Base-by-base conservation (phyloP, 2,329 filamentous ascomycete genomes). In the Botrytis elliptica region DNA sequence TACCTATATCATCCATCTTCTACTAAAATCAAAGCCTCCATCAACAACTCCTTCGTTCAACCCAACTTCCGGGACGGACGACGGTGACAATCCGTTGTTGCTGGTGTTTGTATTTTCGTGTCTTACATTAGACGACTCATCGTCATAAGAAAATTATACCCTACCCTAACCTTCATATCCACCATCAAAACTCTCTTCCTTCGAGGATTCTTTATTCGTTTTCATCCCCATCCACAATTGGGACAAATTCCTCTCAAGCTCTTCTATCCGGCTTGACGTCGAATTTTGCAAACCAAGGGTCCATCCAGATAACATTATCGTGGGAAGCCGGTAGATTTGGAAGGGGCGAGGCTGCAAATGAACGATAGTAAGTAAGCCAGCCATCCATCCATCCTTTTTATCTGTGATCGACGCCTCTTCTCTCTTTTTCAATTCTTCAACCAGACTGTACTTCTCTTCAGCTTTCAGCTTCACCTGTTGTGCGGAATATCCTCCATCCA, bases 301-400 rank as follows among this genome's bases (percentile, higher is more conserved):
- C 22, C 40, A 12, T 18, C 16, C 33, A 29, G 36, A 57, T 18
- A 57, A 8, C 16, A 68, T 42, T 33, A 14, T 57, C 66, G 40
- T 75, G 72, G 73, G 71, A 33, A 49, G 49, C 60, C 40, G 36
- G 44, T 18, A 57, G 12, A 29, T 18, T 55, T 52, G 33, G 33
- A 29, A 22, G 59, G 44, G 14, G 66, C 71, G 70, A 73, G 73
- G 68, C 62, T 76, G 77, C 77, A 76, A 78, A 79, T 79, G 78
- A 79, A 74, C 74, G 77, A 79, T 76, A 78, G 78, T 79, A 76
- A 78, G 78, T 73, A 71, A 67, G 14, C 36, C n/a, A 65, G 9
- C 44, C 38, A 49, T 68, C 36, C 36, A 36, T 36, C 36, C 36
- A 38, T 38, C 36, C 36, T 59, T 42, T 60, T 59, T 16, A 29